Percentiles rank a stretch among this genome's conserved stretches.
Evolutionary conservation across 345 rosid species (phyloP).

Genomic region (Syzygium oleosum): DNA sequence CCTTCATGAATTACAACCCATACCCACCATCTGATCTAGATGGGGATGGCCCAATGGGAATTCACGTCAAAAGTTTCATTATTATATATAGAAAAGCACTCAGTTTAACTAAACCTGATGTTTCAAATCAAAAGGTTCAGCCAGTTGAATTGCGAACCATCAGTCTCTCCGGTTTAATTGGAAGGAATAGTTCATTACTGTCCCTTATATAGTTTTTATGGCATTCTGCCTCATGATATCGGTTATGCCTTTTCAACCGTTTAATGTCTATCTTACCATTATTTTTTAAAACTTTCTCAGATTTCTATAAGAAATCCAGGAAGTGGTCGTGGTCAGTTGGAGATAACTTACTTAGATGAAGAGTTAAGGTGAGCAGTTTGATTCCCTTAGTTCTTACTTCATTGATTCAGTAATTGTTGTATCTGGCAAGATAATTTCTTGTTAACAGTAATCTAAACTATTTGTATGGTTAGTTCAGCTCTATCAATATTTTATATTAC

Average conservation of each 20-base stretch:
- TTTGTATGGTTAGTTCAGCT: background rate
- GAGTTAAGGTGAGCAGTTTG: slow-evolving; percentile 24
- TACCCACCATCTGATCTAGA: background rate
- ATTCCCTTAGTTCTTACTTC: background rate
- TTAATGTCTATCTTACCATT: background rate
- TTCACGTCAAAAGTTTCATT: background rate
- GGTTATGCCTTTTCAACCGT: background rate
- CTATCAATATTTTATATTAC: background rate
- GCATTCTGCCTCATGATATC: background rate
- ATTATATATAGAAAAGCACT: background rate
- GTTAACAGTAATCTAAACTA: background rate
- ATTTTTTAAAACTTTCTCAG: slow-evolving; percentile 1
- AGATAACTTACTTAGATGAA: slow-evolving; percentile 38
- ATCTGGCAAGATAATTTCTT: background rate
- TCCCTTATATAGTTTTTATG: background rate
- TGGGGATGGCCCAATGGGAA: background rate
- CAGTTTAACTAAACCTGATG: background rate
- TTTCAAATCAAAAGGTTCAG: background rate
- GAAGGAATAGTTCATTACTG: background rate
- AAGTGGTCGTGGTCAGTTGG: slow-evolving; percentile 37
- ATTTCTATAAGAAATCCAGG: slow-evolving; percentile 33
- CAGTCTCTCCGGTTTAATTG: background rate
- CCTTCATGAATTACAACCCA: background rate
- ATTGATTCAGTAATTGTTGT: too few relatives aligned
- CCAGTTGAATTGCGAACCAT: background rate